Evolutionary conservation across 73 alveolate genomes (phyloP), one percentile per base, ranked within the genome.

Genomic region (Paramecium bursaria): DNA sequence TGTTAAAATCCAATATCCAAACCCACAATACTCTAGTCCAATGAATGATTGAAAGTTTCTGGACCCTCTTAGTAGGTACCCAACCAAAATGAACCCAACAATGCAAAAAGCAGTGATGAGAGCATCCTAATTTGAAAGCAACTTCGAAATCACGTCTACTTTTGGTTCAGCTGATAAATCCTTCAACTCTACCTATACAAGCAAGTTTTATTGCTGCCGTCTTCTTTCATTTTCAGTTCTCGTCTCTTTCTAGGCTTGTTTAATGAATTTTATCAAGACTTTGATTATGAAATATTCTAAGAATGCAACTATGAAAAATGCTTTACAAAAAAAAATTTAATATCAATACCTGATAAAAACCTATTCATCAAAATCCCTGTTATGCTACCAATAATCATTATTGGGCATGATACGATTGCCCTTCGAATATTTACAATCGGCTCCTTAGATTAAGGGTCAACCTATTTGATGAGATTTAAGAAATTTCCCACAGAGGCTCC

Each of bases 401-500:
- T 47, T 2, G 82, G 82, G 44, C 82, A 67, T 7, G 82, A 53
- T 0, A 67, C 60, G 19, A 67, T 31, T 4, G 82, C 82, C 15
- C 47, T 19, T 67, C 82, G 17, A 13, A 67, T 67, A 1, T 67
- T 31, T 3, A 67, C 82, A 15, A 67, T 57, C 5, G 82, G 82
- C 14, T 29, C 21, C 44, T 67, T 15, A 7, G 82, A 39, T 42
- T 67, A 31, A 2, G 82, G 82, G 44, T 67, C 82, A 2, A 9
- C 11, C 22, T 67, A 46, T 21, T 42, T 14, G 27, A 44, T 23
- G 4, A 67, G 60, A 67, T 67, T 67, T 39, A 67, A 23, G 46
- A 67, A 67, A 42, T 67, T 67, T 33, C 82, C 82, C 21, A 67
- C 19, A 39, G 82, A 53, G 1, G 82, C 82, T 39, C 82, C 82